Percentiles rank a stretch among this genome's conserved stretches.
These are phyloP conservation scores for Hyaloscypha finlandica DNA, from an alignment of 495 filamentous ascomycete genomes.

Conservation along the genomic window DNA sequence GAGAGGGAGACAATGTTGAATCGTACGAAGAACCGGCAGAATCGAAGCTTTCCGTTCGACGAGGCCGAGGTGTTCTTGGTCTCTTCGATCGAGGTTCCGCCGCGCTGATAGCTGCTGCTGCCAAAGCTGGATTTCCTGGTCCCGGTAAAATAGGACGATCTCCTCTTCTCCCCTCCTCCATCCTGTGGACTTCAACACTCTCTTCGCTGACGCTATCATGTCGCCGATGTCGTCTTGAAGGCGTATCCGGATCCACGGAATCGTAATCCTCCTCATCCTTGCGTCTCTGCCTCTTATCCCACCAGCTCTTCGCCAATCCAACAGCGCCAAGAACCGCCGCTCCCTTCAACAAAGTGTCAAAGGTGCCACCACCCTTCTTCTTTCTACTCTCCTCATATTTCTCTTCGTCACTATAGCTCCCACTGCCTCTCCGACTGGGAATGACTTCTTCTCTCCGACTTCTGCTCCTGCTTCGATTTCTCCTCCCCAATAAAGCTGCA, in stretches of 20 bases:
- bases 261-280: slow-evolving; percentile 61
- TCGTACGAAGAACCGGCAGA: slow-evolving; percentile 50
- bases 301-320: slow-evolving; percentile 63
- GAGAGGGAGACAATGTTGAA: slow-evolving; percentile 41
- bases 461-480: slow-evolving; percentile 36
- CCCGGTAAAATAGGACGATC: slow-evolving; percentile 39
- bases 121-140: slow-evolving; percentile 40
- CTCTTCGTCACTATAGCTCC: slow-evolving; percentile 53
- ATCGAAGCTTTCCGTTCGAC: slow-evolving; percentile 38
- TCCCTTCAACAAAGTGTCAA: slow-evolving; percentile 65
- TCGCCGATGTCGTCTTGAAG: slow-evolving; percentile 40
- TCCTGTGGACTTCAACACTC: slow-evolving; percentile 41
- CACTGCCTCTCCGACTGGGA: slow-evolving; percentile 39
- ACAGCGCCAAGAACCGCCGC: slow-evolving; percentile 68
- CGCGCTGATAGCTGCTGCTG: slow-evolving; percentile 43
- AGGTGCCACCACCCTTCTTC: slow-evolving; percentile 53
- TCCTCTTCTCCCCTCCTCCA: slow-evolving; percentile 36
- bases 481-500: slow-evolving; percentile 52
- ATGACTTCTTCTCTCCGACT: slow-evolving; percentile 46
- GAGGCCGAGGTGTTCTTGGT: slow-evolving; percentile 37
- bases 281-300: slow-evolving; percentile 55
- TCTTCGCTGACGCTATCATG: slow-evolving; percentile 44
- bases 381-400: slow-evolving; percentile 47
- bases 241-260: slow-evolving; percentile 54
- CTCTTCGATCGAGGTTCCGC: slow-evolving; percentile 43